Percentiles rank a stretch among this genome's conserved stretches.
Evolutionary conservation across 441 rosid genomes (phyloP).

Genomic region (Codiaeum variegatum): DNA sequence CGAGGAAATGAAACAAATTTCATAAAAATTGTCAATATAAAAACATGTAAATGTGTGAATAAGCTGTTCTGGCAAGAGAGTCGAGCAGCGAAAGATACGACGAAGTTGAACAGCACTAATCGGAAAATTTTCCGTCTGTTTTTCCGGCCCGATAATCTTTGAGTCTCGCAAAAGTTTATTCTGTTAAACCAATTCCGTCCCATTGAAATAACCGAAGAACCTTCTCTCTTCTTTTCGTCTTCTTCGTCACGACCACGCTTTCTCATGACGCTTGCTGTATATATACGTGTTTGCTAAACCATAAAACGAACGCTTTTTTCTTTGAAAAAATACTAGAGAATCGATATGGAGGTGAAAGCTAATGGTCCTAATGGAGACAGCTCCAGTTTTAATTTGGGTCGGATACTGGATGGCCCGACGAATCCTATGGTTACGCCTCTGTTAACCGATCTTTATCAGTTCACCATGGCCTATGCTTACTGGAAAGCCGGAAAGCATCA

Average conservation of each 20-base stretch:
- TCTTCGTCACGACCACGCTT: background rate
- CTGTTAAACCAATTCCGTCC: background rate
- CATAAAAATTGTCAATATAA: no score
- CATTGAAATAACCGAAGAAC: background rate
- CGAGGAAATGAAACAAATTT: no score
- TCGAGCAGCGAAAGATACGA: background rate
- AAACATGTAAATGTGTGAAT: no score
- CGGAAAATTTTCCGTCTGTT: background rate
- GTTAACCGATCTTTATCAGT: slow-evolving; percentile 86
- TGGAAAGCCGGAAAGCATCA: slow-evolving; percentile 88
- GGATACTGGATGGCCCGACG: slow-evolving; percentile 48
- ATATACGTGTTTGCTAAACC: background rate
- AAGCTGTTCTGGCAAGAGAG: no score
- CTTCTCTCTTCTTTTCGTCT: background rate
- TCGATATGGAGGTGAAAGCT: slow-evolving; percentile 30
- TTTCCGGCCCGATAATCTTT: background rate
- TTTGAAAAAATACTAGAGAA: background rate
- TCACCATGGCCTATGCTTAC: slow-evolving; percentile 90
- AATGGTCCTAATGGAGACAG: slow-evolving; percentile 32
- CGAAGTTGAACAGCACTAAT: background rate
- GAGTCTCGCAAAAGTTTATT: background rate
- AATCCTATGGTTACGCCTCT: slow-evolving; percentile 87
- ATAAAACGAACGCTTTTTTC: background rate
- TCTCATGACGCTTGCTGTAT: background rate
- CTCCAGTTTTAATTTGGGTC: slow-evolving; percentile 29